A percentile compares a stretch with the other conserved stretches of the same genome.
These are phyloP conservation scores for Apiospora arundinis DNA, from an alignment of 2,329 filamentous ascomycete species.

Conservation along the genomic window DNA sequence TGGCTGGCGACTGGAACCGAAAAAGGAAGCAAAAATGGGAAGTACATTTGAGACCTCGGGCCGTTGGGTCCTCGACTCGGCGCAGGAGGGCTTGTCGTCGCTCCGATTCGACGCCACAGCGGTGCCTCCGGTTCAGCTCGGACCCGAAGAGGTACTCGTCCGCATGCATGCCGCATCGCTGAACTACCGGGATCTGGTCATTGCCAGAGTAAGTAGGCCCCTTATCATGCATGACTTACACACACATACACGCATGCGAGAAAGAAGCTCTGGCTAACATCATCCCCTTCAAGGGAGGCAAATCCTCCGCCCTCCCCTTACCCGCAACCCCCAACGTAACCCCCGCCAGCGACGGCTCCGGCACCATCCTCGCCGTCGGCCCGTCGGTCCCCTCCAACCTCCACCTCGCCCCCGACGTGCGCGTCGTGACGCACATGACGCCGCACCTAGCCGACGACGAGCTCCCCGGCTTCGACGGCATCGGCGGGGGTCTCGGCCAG, in stretches of 20 bases:
- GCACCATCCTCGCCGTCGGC: constrained; percentile 47
- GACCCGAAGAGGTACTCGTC: constrained; percentile 61
- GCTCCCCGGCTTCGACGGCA: constrained; percentile 63
- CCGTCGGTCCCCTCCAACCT: constrained; percentile 25
- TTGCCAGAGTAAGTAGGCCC: constrained; percentile 41
- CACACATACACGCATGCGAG: neutral
- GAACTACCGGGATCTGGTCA: constrained; percentile 47
- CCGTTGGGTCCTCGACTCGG: constrained; percentile 25
- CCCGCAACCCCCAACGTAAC: constrained; percentile 27
- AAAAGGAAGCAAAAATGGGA: neutral
- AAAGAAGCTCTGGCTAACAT: neutral
- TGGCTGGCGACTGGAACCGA: neutral
- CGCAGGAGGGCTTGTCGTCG: constrained; percentile 24
- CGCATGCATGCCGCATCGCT: constrained; percentile 50
- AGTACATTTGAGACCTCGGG: constrained; percentile 20
- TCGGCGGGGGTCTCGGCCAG: constrained; percentile 64
- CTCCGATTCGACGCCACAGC: constrained; percentile 25
- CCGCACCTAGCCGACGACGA: constrained; percentile 58
- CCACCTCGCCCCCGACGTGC: constrained; percentile 42
- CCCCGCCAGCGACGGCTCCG: constrained; percentile 55
- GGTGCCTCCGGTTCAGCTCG: constrained; percentile 40
- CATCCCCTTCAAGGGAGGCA: constrained; percentile 1
- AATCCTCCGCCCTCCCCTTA: neutral
- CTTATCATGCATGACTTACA: neutral
- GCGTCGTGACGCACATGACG: constrained; percentile 54